Base-by-base conservation (phyloP, 805 yeast species). In the Komagataella pseudopastoris region DNA sequence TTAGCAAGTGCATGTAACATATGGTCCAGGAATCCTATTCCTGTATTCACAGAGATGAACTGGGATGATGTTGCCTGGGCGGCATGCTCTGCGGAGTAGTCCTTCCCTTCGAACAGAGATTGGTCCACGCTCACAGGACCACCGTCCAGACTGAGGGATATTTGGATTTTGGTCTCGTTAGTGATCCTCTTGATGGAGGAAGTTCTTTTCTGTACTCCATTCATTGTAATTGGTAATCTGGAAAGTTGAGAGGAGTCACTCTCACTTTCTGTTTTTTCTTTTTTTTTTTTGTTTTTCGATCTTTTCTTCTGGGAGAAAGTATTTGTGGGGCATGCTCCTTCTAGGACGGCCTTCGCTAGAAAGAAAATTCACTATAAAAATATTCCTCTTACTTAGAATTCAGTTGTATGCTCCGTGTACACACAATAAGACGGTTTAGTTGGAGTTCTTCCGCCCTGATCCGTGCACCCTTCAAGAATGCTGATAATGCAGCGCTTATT, bases 1-100 rank as follows among this genome's bases (percentile, higher is more conserved):
- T 93, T 93, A 45, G 98, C 96, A 59, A 93, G 72, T 0, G 99
- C 99, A 61, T 91, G 96, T 49, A 93, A 72, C 99, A 93, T 93
- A 67, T 93, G 99, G 70, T 93, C 98, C 53, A 91, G 70, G 63
- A 93, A 93, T 1, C 98, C 99, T 51, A 93, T 78, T 51, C 99
- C 99, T 0, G 98, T 85, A 60, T 87, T 85, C 50, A 93, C 81
- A 36, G 80, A 72, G 54, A 93, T 89, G 7, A 76, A 71, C 66
- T 91, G 98, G 6, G 84, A 67, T 12, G 75, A 68, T 0, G 95
- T 79, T 20, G 75, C 63, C 62, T 88, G 95, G 20, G 83, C 63
- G 20, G 95, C 95, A 60, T 79, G 84, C 43, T 70, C 71, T 10
- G 59, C 65, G 12, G 61, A 63, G 47, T 70, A 66, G 16, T 56